phyloP scores from a whole-genome alignment of 2,329 filamentous ascomycete species.

The Escovopsis weberi region DNA sequence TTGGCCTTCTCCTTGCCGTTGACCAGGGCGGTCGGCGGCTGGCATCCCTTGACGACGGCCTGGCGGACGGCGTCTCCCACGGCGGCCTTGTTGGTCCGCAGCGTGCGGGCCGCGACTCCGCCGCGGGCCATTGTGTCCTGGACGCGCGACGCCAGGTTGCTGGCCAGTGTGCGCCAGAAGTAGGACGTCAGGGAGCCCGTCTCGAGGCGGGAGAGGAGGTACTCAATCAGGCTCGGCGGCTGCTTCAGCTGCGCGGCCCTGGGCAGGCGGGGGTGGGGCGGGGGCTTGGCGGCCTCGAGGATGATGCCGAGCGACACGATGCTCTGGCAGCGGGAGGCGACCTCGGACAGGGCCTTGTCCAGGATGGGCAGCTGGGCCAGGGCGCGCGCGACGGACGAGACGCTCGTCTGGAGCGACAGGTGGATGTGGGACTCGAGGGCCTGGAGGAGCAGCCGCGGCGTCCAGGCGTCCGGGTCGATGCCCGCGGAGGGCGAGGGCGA shows the following conservation, averaged over 20 bases:
- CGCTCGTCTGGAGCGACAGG: constrained; percentile 62
- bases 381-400: constrained; percentile 59
- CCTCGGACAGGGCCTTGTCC: constrained; percentile 67
- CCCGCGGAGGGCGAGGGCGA: constrained; percentile 53
- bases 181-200: constrained; percentile 77
- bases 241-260: constrained; percentile 18
- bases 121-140: constrained; percentile 74
- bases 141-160: constrained; percentile 59
- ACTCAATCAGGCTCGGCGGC: constrained; percentile 46
- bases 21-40: constrained; percentile 43
- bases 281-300: constrained; percentile 52
- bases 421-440: constrained; percentile 72
- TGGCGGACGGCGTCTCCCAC: constrained; percentile 68
- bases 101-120: constrained; percentile 67
- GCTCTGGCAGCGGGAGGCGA: constrained; percentile 76
- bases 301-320: constrained; percentile 76
- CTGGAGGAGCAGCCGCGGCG: constrained; percentile 58
- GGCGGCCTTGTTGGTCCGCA: constrained; percentile 59
- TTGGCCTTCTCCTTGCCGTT: constrained; percentile 29
- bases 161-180: constrained; percentile 85
- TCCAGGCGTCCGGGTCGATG: constrained; percentile 38
- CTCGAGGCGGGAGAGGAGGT: constrained; percentile 64
- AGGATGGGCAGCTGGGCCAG: constrained; percentile 68
- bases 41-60: constrained; percentile 66
- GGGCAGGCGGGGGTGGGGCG: constrained; percentile 51